Percentiles rank a stretch among this genome's conserved stretches.
Evolutionary conservation across 441 rosid species (phyloP).

Genomic region (Populus hybrid): DNA sequence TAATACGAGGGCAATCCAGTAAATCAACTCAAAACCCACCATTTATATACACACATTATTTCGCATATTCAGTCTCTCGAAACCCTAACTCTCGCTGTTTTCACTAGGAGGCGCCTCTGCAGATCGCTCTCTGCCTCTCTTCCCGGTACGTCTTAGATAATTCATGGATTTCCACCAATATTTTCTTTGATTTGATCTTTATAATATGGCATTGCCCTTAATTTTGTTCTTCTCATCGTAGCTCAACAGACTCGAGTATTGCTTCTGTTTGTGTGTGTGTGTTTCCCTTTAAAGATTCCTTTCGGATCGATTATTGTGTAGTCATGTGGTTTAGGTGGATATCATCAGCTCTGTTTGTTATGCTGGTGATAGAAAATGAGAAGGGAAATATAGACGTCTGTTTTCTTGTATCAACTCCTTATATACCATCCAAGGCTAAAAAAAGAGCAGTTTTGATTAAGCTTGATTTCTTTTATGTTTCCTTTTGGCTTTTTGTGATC

Average conservation of each 20-base stretch:
- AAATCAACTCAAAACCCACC: not conserved
- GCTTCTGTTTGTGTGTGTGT: too few relatives aligned
- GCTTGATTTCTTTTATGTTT: not conserved
- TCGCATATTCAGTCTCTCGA: not conserved
- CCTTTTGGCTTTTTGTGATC: not conserved
- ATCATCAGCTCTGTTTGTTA: not conserved
- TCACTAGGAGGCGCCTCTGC: conserved; percentile 5
- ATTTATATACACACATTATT: too few relatives aligned
- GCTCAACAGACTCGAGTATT: not conserved
- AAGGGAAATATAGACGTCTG: not conserved
- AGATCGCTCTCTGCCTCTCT: not conserved
- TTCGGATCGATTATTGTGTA: too few relatives aligned
- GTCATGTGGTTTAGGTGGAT: too few relatives aligned
- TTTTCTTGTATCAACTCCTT: not conserved
- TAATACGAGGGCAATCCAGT: not conserved
- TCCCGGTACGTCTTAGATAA: not conserved
- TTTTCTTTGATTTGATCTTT: not conserved
- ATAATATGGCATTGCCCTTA: not conserved
- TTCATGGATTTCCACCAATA: not conserved
- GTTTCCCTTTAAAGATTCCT: too few relatives aligned
- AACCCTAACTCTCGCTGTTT: not conserved
- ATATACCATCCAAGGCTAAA: not conserved
- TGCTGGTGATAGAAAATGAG: not conserved
- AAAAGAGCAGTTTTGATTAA: too few relatives aligned
- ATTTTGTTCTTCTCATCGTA: not conserved